Base-by-base conservation (phyloP, 176 grass and related monocot genomes). In the Oryza glaberrima region DNA sequence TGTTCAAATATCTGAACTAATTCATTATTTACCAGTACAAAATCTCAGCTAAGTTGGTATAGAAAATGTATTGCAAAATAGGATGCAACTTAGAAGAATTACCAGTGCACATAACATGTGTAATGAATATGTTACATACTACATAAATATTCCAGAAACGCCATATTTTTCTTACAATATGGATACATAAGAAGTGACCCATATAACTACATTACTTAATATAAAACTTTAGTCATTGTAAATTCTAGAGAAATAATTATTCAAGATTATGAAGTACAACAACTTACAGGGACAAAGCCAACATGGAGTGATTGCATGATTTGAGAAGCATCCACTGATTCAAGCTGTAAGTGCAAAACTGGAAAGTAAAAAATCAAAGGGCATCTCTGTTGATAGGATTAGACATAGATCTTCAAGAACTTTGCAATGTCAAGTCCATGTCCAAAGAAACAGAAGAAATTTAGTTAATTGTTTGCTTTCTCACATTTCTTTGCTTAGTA, bases 201-300 rank as follows among this genome's bases (percentile, higher is more conserved):
- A 67, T 45, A 76, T 83, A 65, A 83, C 35, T 88, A 41, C 19
- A 77, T 20, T 35, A 35, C 48, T 80, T 70, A 38, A 63, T 47
- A 13, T 23, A 46, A 14, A 79, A 51, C 51, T 82, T 82, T 19
- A 36, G 47, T 11, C 46, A 69, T 64, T 45, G 66, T 0, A 46
- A 71, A 70, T 35, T 78, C 9, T 49, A 20, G 70, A 78, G 9
- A 23, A 67, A 83, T 74, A 51, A 36, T 32, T 13, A 72, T 41
- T 51, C 23, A 69, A 82, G 64, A 73, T 72, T 38, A 7, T 86
- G 66, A 68, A 34, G 32, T 72, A 68, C 26, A 70, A 64, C 3
- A 83, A 84, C 96, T 88, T 92, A 95, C 96, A 72, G 96, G 96
- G 77, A 95, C 91, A 95, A 98, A 94, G 43, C 93, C 91, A 73